Evolutionary conservation across 2,329 filamentous ascomycete species (phyloP), one percentile per base, ranked within the genome.

Genomic region (Sphaerulina populicola): DNA sequence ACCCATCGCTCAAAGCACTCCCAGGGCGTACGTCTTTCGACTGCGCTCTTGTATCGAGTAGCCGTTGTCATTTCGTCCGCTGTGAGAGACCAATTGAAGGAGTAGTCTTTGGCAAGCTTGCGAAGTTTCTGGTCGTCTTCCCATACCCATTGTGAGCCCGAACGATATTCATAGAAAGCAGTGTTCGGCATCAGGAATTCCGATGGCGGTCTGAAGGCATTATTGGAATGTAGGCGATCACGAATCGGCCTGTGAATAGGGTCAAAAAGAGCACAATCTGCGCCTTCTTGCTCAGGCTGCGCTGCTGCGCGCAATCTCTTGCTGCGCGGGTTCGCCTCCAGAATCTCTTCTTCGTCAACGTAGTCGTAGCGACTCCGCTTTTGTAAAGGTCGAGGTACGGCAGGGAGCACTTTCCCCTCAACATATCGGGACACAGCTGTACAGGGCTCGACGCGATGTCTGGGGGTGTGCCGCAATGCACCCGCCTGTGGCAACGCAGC

Each of bases 1-100:
- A 96, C 86, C 91, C 91, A 98, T 39, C 93, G 81, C 69, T 98
- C 93, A 62, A 98, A 98, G 66, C 93, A 98, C 71, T 98, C 93
- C 93, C 93, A 98, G 0, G 91, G 89, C 2, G 91, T 97, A 43
- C 93, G 81, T 55, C 93, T 80, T 66, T 97, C 91, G 9, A 88
- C 82, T 1, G 88, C 88, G 15, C 90, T 91, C n/a, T 82, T 78
- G 64, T 88, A 94, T 11, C 82, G 67, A 0, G 88, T 94, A 47
- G 81, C 81, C 12, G 85, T 78, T 1, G 81, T 78, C 47, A 97
- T 73, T 53, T 91, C 83, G 60, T 81, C 86, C 1, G 90, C 87
- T 48, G 97, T 95, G 4, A 98, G 75, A 2, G 89, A 94, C 93
- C 93, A 98, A 62, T 98, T 98, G 73, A 96, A 97, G 0, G 88